These are phyloP conservation scores for Artomyces pyxidatus DNA, from an alignment of 768 basidiomycete genomes.

Conservation along the genomic window DNA sequence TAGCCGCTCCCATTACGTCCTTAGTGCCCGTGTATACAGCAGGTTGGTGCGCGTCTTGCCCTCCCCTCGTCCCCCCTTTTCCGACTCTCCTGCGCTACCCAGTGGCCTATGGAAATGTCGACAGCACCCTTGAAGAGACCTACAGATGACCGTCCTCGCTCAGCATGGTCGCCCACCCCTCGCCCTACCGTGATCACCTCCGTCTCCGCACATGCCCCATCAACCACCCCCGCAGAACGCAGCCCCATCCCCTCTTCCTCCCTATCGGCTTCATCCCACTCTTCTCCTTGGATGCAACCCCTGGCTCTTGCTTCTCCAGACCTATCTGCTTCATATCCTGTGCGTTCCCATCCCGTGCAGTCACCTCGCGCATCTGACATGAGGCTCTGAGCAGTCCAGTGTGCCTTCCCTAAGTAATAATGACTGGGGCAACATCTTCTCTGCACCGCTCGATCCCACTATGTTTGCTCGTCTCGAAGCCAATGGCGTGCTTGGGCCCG, in stretches of 20 bases:
- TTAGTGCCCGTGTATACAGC: too few relatives aligned
- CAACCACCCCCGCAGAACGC: slow-evolving; percentile 6
- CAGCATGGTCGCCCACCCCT: slow-evolving; percentile 27
- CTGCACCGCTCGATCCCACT: slow-evolving; percentile 52
- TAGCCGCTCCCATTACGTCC: not conserved
- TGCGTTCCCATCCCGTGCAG: not conserved
- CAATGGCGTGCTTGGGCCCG: slow-evolving; percentile 45
- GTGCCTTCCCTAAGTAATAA: slow-evolving; percentile 21
- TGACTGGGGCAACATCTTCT: slow-evolving; percentile 54
- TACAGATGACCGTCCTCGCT: slow-evolving; percentile 8
- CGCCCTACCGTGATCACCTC: slow-evolving; percentile 15
- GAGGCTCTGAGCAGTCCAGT: slow-evolving; percentile 18
- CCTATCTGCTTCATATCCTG: slow-evolving; percentile 13
- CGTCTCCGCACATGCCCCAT: slow-evolving; percentile 1
- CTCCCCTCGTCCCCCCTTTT: too few relatives aligned
- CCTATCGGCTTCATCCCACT: slow-evolving; percentile 16
- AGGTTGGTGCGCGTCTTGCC: too few relatives aligned
- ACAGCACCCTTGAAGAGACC: slow-evolving; percentile 1
- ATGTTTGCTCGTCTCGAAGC: slow-evolving; percentile 56
- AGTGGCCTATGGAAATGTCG: slow-evolving; percentile 13
- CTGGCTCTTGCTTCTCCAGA: slow-evolving; percentile 18
- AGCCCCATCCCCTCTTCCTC: slow-evolving; percentile 7
- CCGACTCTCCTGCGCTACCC: not conserved
- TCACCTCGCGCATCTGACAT: slow-evolving; percentile 10
- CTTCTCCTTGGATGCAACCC: slow-evolving; percentile 27